Base-by-base conservation (phyloP, 352 stramenopile species). In the Thraustotheca clavata region DNA sequence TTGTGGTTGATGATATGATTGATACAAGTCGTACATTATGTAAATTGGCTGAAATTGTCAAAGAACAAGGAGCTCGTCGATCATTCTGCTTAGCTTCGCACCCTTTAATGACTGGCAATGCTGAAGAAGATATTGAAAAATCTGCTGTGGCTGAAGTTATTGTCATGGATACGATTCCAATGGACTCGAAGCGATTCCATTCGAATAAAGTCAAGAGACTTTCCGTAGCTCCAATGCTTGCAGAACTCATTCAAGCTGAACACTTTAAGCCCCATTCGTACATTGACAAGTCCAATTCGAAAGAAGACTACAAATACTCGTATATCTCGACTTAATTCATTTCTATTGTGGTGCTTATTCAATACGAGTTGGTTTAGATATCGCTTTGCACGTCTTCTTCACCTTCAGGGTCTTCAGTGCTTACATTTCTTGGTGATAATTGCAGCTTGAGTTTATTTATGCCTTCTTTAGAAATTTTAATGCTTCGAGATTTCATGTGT, bases 1-100 rank as follows among this genome's bases (percentile, higher is more conserved):
- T 97, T 67, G 82, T 97, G 36, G 88, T 97, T 27, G 90, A 97
- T 69, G 89, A 97, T 70, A 75, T 97, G 54, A 80, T 97, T 39
- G 88, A 96, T 71, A 96, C 82, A 61, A 87, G 73, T 41, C 75
- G 78, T 59, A 95, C 86, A 31, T 72, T 97, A 16, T 73, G 73
- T 46, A 89, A 90, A 63, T 74, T 93, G n/a, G 88, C 80, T 22
- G 80, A 88, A 62, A 72, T 94, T 48, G 73, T 89, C 18, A 82
- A 91, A 50, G 75, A 86, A 46, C 85, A 81, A 59, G 90, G 90
- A 32, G 90, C 89, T 1, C 82, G 83, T 32, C 89, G 92, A 54
- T 77, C 97, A 18, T 94, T 92, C 74, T 89, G 83, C 74, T 96
- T 95, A 65, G 85, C 87, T 24, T 96, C 87, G 41, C 88, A 97